Percentiles rank a stretch among this genome's conserved stretches.
Evolutionary conservation across 306 rosid species (phyloP).

Genomic region (Trifolium pratense): DNA sequence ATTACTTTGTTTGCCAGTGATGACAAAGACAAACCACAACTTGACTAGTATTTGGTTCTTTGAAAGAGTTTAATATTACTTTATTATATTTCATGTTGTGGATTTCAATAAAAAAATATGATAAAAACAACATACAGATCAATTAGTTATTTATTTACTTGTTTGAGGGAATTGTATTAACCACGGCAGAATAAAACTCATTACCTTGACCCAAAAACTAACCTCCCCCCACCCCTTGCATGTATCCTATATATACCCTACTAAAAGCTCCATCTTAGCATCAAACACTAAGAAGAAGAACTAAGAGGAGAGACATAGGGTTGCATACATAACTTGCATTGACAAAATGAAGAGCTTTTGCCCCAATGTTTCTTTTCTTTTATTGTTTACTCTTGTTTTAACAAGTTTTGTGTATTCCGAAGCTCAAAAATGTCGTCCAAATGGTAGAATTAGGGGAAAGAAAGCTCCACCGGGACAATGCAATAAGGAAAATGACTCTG

Average conservation of each 20-base stretch:
- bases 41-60: too few species aligned
- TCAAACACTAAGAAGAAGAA: neutral
- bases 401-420: slow-evolving; percentile 9
- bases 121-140: neutral
- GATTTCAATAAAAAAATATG: neutral
- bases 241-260: slow-evolving; percentile 13
- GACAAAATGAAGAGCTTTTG: slow-evolving; percentile 29
- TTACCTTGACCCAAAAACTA: slow-evolving; percentile 16
- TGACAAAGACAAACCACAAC: too few species aligned
- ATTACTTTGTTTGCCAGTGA: neutral
- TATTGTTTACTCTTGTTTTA: slow-evolving; percentile 12
- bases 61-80: too few species aligned
- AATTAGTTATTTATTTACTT: neutral
- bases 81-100: neutral
- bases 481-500: neutral
- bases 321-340: too few species aligned
- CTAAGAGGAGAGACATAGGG: neutral
- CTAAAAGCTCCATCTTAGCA: neutral
- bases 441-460: neutral
- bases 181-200: slow-evolving; percentile 1
- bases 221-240: neutral
- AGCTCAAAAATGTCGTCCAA: slow-evolving; percentile 25
- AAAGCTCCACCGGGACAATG: neutral
- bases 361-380: slow-evolving; percentile 1
- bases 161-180: neutral